Conservation (phyloP, 139 green algal genomes). For the Chlorella sp. region DNA sequence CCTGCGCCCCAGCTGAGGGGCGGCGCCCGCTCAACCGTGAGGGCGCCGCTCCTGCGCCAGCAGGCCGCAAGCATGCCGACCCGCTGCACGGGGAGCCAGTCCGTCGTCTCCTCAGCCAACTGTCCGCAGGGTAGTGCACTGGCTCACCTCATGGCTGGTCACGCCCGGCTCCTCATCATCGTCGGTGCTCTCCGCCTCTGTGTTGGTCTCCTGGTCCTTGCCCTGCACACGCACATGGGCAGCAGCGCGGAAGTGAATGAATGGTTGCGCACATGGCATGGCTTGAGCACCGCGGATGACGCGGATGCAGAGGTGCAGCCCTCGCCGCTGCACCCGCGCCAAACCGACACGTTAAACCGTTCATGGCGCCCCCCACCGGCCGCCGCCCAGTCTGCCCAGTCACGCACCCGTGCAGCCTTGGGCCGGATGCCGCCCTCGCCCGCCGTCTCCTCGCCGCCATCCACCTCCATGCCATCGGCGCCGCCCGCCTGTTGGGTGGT, state of each 20-base stretch:
- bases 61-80: too few species aligned
- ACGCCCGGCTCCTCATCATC: conserved; percentile 30
- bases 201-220: conserved; percentile 32
- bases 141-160: conserved; percentile 41
- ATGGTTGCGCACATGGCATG: not conserved
- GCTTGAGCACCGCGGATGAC: not conserved
- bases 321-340: not conserved
- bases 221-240: not conserved
- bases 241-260: not conserved
- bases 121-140: too few species aligned
- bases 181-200: conserved; percentile 31
- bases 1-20: not conserved
- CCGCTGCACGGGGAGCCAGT: too few species aligned
- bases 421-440: not conserved
- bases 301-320: not conserved
- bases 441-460: conserved; percentile 23
- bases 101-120: too few species aligned
- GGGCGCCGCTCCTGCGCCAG: too few species aligned
- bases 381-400: too few species aligned
- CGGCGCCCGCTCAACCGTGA: not conserved
- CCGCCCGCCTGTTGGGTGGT: not conserved
- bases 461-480: conserved; percentile 19
- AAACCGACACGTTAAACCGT: too few species aligned
- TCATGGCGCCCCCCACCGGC: not conserved
- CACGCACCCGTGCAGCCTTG: conserved; percentile 6